A percentile compares a stretch with the other conserved stretches of the same genome.
Evolutionary conservation across 495 filamentous ascomycete genomes (phyloP).

Genomic region (Paragyromitra xinjiangensis): DNA sequence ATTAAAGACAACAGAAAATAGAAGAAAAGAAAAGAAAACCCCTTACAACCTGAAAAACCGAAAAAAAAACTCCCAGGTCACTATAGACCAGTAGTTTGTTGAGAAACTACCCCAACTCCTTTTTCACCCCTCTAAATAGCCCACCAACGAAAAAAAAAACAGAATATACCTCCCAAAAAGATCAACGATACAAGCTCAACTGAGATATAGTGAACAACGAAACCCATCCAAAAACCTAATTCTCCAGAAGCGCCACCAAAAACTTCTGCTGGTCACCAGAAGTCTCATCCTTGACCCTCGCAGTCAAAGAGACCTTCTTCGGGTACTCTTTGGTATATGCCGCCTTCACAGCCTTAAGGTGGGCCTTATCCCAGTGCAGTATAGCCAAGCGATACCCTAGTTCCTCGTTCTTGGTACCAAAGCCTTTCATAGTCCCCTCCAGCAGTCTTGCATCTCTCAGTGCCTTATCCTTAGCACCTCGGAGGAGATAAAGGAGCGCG

Average conservation of each 20-base stretch:
- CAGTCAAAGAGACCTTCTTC: conserved; percentile 64
- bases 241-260: conserved; percentile 64
- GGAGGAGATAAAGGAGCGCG: conserved; percentile 77
- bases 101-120: conserved; percentile 1
- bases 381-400: conserved; percentile 75
- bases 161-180: neutral
- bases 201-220: neutral
- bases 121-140: no score
- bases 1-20: neutral
- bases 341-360: conserved; percentile 74
- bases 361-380: conserved; percentile 81
- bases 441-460: conserved; percentile 80
- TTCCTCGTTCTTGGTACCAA: conserved; percentile 60
- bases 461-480: conserved; percentile 75
- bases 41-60: neutral
- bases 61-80: neutral
- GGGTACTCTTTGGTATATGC: conserved; percentile 65
- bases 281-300: conserved; percentile 79
- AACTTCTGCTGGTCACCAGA: conserved; percentile 81
- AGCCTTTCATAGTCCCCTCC: conserved; percentile 83
- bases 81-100: neutral
- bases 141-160: neutral
- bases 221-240: neutral
- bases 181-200: neutral
- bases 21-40: neutral